Base-by-base conservation (phyloP, 768 basidiomycete species). In the Lactarius pseudohatsudake region DNA sequence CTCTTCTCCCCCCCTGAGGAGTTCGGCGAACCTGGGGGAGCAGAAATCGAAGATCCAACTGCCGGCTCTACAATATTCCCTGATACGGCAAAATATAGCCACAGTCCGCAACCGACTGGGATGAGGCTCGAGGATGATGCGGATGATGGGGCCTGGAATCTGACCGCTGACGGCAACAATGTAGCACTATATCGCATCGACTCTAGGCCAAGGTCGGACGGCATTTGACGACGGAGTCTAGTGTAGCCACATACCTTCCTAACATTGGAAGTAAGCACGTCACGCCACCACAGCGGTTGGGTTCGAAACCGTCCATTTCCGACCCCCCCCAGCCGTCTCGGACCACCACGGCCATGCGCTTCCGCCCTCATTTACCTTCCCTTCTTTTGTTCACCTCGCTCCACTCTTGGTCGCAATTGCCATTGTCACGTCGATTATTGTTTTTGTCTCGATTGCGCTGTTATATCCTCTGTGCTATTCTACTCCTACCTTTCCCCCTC, bases 1-100 rank as follows among this genome's bases (percentile, higher is more conserved):
- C 72, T 80, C 16, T 79, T 79, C 56, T 59, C 38, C 34, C 61
- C 58, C 4, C 62, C 62, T 2, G 50, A 58, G 41, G n/a, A 22
- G 53, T 11, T 11, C 2, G 16, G 34, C 0, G 28, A 50, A 36
- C 30, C 40, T 2, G 64, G 61, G 9, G n/a, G n/a, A 7, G 59
- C 26, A 6, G 59, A 30, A 36, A 18, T 57, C 28, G 9, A 15
- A n/a, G 32, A 36, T 11, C 16, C 62, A 36, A 22, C 15, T 20
- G 16, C 7, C 1, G 15, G 41, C 59, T 50, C 54, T 16, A 28
- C 18, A 16, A 22, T 50, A 18, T 28, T 47, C 43, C 20, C n/a
- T 18, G 36, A 50, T 3, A 8, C 26, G 0, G 2, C 32, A 9
- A 45, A 45, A 9, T 38, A 57, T n/a, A 30, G 30, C 38, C 60